A percentile compares a stretch with the other conserved stretches of the same genome.
phyloP scores from a whole-genome alignment of 1,284 basidiomycete genomes.

The Tilletia walkeri region DNA sequence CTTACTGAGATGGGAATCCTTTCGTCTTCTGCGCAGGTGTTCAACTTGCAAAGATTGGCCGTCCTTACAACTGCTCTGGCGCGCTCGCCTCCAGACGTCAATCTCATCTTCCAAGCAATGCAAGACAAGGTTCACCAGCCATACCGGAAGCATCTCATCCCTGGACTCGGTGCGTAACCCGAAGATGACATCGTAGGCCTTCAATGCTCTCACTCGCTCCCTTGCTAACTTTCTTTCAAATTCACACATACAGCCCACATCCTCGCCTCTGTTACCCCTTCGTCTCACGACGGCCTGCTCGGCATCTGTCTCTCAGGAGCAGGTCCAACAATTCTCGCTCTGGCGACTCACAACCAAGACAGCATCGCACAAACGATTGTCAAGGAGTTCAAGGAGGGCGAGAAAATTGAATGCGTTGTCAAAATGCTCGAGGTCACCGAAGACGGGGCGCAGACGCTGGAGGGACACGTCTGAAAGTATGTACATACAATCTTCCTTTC shows the following conservation, averaged over 20 bases:
- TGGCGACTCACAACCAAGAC: slow-evolving; percentile 68
- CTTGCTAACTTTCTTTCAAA: not conserved
- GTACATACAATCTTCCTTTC: no score
- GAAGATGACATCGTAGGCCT: no score
- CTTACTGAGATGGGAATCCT: slow-evolving; percentile 16
- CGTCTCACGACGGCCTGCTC: slow-evolving; percentile 84
- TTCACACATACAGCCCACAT: slow-evolving; percentile 23
- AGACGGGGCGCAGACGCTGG: slow-evolving; percentile 33
- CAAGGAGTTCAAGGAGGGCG: slow-evolving; percentile 37
- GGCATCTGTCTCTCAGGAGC: slow-evolving; percentile 98
- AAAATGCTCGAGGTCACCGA: slow-evolving; percentile 47
- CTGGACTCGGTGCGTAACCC: slow-evolving; percentile 62
- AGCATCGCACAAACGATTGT: slow-evolving; percentile 46
- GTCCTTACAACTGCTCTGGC: slow-evolving; percentile 95
- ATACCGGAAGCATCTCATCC: slow-evolving; percentile 86
- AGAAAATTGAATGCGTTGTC: slow-evolving; percentile 44
- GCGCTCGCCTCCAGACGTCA: slow-evolving; percentile 83
- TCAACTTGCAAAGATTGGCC: slow-evolving; percentile 93
- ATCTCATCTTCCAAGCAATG: slow-evolving; percentile 98
- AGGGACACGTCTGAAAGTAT: slow-evolving; percentile 1
- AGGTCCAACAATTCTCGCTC: slow-evolving; percentile 92
- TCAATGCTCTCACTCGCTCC: not conserved
- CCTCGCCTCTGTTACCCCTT: slow-evolving; percentile 80
- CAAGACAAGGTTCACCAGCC: slow-evolving; percentile 98
- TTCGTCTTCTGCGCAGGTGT: slow-evolving; percentile 66